These are phyloP conservation scores for Wickerhamiella sorbophila DNA, from an alignment of 805 yeast genomes.

Conservation along the genomic window DNA sequence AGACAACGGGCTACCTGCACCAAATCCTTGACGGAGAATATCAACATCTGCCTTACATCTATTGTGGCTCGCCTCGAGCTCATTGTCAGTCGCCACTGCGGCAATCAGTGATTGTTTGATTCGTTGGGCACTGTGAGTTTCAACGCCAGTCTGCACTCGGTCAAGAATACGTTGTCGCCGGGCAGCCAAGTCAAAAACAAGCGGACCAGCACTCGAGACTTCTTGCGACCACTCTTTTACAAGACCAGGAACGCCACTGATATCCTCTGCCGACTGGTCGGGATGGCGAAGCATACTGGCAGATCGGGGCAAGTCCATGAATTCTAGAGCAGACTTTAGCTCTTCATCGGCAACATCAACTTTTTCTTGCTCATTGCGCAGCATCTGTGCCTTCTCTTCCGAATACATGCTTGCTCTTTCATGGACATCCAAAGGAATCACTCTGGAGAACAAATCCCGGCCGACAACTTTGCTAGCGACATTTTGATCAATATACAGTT, in stretches of 20 bases:
- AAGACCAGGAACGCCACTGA: constrained; percentile 28
- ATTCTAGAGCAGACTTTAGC: constrained; percentile 64
- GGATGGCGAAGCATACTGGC: constrained; percentile 25
- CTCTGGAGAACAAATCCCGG: constrained; percentile 53
- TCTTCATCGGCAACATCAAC: constrained; percentile 71
- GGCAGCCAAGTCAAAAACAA: constrained; percentile 18
- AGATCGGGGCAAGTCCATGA: constrained; percentile 59
- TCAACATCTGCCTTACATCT: constrained; percentile 31
- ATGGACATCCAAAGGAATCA: constrained; percentile 76
- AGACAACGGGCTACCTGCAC: not conserved
- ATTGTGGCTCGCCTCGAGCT: constrained; percentile 38
- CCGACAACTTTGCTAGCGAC: constrained; percentile 30
- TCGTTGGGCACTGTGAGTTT: constrained; percentile 11
- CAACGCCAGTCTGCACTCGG: constrained; percentile 17
- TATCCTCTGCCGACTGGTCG: constrained; percentile 18
- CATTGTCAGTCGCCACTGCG: constrained; percentile 37
- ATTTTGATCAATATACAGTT: constrained; percentile 28
- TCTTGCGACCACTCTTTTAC: constrained; percentile 29
- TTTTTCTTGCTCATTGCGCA: constrained; percentile 60
- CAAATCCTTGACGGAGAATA: constrained; percentile 20
- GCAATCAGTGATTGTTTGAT: constrained; percentile 25
- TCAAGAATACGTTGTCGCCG: constrained; percentile 15
- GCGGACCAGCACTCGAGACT: constrained; percentile 15
- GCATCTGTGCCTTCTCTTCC: constrained; percentile 68
- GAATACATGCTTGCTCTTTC: constrained; percentile 79